Evolutionary conservation across 257 asterid species (phyloP).

Genomic region (Perilla frutescens): DNA sequence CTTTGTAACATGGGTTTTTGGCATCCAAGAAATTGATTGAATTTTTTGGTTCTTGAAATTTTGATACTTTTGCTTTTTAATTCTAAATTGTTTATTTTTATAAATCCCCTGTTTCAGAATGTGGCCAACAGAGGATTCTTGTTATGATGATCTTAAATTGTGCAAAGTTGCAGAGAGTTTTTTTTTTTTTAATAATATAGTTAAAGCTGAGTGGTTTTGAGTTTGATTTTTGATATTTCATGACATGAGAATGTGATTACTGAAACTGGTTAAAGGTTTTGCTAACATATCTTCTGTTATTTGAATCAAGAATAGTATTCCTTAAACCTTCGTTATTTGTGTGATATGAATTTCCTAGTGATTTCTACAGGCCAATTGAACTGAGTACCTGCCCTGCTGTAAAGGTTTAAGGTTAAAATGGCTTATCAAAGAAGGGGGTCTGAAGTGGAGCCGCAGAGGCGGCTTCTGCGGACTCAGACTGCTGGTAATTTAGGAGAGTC

Average conservation of each 20-base stretch:
- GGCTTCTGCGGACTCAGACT: conserved; percentile 91
- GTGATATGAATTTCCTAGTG: conserved; percentile 1
- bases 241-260: conserved; percentile 2
- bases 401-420: conserved; percentile 57
- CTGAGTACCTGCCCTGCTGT: conserved; percentile 29
- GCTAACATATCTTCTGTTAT: not conserved
- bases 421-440: conserved; percentile 92
- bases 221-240: conserved; percentile 7
- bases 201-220: conserved; percentile 14
- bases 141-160: not conserved
- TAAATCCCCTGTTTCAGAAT: not conserved
- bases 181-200: not conserved
- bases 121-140: conserved; percentile 13
- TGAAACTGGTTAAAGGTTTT: conserved; percentile 6
- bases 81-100: conserved; percentile 1
- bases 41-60: conserved; percentile 12
- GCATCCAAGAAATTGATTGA: conserved; percentile 19
- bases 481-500: conserved; percentile 94
- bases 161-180: not conserved
- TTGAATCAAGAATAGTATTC: not conserved
- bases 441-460: conserved; percentile 76
- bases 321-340: conserved; percentile 7
- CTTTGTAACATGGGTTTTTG: conserved; percentile 10
- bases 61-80: conserved; percentile 20
- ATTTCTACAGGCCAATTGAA: conserved; percentile 41